Base-by-base conservation (phyloP, 2,329 filamentous ascomycete genomes). In the Ophioceras dolichostomum region DNA sequence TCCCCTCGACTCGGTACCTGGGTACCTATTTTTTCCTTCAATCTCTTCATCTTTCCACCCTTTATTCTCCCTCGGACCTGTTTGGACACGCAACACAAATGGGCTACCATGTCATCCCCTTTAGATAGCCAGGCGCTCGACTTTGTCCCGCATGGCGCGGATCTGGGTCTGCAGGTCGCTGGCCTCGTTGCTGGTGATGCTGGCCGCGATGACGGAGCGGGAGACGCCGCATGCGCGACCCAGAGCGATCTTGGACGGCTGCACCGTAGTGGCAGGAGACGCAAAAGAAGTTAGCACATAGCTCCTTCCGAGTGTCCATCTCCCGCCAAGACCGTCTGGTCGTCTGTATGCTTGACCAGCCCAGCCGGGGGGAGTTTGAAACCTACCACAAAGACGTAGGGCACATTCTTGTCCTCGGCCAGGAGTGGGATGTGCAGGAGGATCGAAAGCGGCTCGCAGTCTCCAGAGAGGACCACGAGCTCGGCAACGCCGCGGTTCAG, bases 61-160 rank as follows among this genome's bases (percentile, higher is more conserved):
- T n/a, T n/a, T n/a, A n/a, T n/a, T n/a, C n/a, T n/a, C n/a, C n/a
- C n/a, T n/a, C n/a, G n/a, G n/a, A n/a, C n/a, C n/a, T n/a, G n/a
- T n/a, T n/a, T n/a, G n/a, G n/a, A n/a, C n/a, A n/a, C n/a, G n/a
- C n/a, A n/a, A n/a, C n/a, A n/a, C n/a, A n/a, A n/a, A n/a, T n/a
- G n/a, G n/a, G n/a, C n/a, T n/a, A n/a, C n/a, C n/a, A n/a, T n/a
- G n/a, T n/a, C n/a, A n/a, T n/a, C n/a, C n/a, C 22, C 28, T 49
- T 75, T 80, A 95, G 66, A 95, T 94, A 69, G 89, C 87, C 49
- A 95, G 73, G 52, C 88, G 76, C 73, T 96, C 89, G 39, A 96
- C 84, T 77, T 94, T 93, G 64, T 93, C 84, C 71, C 89, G 93
- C 55, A 95, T 70, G 47, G 79, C 72, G 51, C 83, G 75, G 61